These are phyloP conservation scores for Ophiorrhiza pumila DNA, from an alignment of 257 asterid genomes.

Conservation along the genomic window DNA sequence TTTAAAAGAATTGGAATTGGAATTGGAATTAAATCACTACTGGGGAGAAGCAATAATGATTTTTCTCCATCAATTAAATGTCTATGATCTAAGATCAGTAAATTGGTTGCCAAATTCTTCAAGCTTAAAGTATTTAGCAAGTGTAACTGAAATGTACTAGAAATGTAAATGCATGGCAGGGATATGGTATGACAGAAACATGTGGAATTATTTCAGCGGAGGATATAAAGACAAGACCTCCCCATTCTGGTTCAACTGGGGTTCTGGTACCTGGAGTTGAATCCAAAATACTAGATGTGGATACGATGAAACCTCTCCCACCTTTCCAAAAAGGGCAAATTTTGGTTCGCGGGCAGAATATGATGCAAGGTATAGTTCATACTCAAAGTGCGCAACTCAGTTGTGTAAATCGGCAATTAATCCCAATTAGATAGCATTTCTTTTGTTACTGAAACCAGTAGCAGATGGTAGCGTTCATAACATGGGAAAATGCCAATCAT, in stretches of 20 bases:
- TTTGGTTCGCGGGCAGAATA: conserved; percentile 29
- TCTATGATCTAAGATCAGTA: background rate
- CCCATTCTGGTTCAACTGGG: conserved; percentile 25
- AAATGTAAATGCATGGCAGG: conserved; percentile 14
- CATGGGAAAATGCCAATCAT: too few species aligned
- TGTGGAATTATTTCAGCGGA: conserved; percentile 30
- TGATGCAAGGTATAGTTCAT: conserved; percentile 35
- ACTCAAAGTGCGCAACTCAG: background rate
- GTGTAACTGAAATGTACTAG: background rate
- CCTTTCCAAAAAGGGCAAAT: conserved; percentile 34
- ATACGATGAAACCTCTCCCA: conserved; percentile 28
- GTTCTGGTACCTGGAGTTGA: conserved; percentile 29
- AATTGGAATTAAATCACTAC: background rate
- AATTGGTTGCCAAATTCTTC: background rate
- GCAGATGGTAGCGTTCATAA: background rate
- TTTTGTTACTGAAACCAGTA: background rate
- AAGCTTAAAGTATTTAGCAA: background rate
- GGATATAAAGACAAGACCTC: conserved; percentile 8
- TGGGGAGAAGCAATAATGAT: background rate
- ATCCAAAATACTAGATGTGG: conserved; percentile 24
- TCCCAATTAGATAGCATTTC: background rate
- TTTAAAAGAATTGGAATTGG: background rate
- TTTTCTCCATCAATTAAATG: background rate
- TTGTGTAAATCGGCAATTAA: background rate
- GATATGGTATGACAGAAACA: conserved; percentile 41